A percentile compares a stretch with the other conserved stretches of the same genome.
These are phyloP conservation scores for Sclerotinia glacialis DNA, from an alignment of 2,329 filamentous ascomycete species.

Conservation along the genomic window DNA sequence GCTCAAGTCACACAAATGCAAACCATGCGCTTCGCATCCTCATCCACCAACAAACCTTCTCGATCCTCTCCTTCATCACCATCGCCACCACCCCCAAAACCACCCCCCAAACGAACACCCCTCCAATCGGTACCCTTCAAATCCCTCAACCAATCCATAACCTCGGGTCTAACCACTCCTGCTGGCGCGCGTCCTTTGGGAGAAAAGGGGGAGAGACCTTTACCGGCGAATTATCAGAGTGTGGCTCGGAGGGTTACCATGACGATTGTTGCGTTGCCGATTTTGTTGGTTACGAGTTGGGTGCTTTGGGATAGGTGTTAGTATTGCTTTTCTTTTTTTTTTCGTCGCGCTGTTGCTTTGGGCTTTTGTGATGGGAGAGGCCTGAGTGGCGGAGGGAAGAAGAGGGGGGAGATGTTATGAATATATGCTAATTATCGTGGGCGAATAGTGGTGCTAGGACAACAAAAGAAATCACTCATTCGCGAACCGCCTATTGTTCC, in stretches of 20 bases:
- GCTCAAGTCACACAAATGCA: neutral
- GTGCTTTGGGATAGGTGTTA: slow-evolving; percentile 38
- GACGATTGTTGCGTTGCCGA: slow-evolving; percentile 38
- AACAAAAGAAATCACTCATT: slow-evolving; percentile 12
- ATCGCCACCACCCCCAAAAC: neutral
- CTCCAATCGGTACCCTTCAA: slow-evolving; percentile 29
- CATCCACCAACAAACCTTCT: neutral
- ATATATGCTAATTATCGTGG: slow-evolving; percentile 9
- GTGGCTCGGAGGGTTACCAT: slow-evolving; percentile 37
- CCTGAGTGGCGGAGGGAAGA: too few relatives aligned
- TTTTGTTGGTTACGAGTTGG: slow-evolving; percentile 39
- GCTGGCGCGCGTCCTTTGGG: slow-evolving; percentile 33
- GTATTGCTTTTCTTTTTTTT: slow-evolving; percentile 19
- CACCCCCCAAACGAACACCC: slow-evolving; percentile 12
- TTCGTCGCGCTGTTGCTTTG: neutral
- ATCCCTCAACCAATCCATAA: slow-evolving; percentile 36
- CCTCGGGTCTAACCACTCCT: slow-evolving; percentile 33
- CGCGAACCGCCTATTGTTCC: slow-evolving; percentile 6
- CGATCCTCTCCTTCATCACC: neutral
- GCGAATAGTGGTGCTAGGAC: slow-evolving; percentile 14
- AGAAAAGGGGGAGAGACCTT: neutral
- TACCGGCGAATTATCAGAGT: slow-evolving; percentile 36
- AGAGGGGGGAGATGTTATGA: neutral
- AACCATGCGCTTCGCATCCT: neutral
- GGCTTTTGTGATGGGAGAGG: neutral